Evolutionary conservation across 257 asterid genomes (phyloP).

Genomic region (Nicotiana knightiana): DNA sequence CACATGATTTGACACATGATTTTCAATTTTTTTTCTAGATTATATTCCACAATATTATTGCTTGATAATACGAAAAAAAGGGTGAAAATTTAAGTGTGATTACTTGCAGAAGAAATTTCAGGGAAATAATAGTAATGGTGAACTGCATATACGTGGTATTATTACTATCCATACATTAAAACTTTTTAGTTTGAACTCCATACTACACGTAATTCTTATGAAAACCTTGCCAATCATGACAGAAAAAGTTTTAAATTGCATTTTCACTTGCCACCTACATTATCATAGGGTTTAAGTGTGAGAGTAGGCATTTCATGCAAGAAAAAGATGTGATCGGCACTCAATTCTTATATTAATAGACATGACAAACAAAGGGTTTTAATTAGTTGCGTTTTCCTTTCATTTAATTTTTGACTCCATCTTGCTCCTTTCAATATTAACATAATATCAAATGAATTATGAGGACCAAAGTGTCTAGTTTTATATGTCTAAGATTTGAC

Average conservation of each 20-base stretch:
- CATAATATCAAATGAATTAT: background rate
- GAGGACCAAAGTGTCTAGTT: background rate
- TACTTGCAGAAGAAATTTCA: background rate
- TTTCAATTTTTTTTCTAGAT: constrained; percentile 1
- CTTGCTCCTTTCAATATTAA: background rate
- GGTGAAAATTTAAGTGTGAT: background rate
- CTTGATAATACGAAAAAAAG: background rate
- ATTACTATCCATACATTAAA: background rate
- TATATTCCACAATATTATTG: background rate
- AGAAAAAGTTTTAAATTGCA: background rate
- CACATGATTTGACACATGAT: background rate
- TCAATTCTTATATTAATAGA: background rate
- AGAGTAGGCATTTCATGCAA: background rate
- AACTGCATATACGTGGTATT: background rate
- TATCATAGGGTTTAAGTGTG: background rate
- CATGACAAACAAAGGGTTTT: background rate
- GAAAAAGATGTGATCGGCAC: background rate
- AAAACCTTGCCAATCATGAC: background rate
- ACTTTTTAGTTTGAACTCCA: background rate
- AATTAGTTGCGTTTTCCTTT: background rate
- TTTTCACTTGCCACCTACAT: background rate
- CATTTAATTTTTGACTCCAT: background rate
- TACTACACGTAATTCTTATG: background rate
- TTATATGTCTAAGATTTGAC: background rate
- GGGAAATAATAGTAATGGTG: background rate